Evolutionary conservation across 805 yeast genomes (phyloP).

Genomic region (Sugiyamaella chiloensis): DNA sequence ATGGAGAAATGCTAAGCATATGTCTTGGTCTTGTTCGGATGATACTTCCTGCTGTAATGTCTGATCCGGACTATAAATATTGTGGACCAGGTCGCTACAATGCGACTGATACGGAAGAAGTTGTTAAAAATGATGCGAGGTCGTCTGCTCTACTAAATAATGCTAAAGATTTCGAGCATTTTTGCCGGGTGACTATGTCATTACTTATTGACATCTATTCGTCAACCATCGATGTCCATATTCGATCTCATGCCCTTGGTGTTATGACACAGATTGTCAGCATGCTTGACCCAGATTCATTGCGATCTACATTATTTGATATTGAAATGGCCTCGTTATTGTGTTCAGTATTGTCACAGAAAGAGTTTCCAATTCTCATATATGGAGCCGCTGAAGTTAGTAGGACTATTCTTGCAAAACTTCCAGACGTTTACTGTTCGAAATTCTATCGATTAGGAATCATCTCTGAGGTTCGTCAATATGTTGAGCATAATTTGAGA

Average conservation of each 20-base stretch:
- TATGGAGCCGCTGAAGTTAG: constrained; percentile 49
- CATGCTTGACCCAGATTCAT: constrained; percentile 33
- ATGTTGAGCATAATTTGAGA: constrained; percentile 1
- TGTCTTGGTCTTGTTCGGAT: constrained; percentile 55
- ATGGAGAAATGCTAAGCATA: constrained; percentile 58
- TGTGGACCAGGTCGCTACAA: constrained; percentile 27
- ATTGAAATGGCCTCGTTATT: constrained; percentile 31
- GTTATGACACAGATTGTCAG: constrained; percentile 52
- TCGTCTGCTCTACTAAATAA: constrained; percentile 11
- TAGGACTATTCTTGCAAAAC: constrained; percentile 41
- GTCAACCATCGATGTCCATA: constrained; percentile 64
- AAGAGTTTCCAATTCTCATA: constrained; percentile 37
- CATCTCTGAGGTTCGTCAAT: constrained; percentile 45
- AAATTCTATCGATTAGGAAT: constrained; percentile 72
- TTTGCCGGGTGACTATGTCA: constrained; percentile 27
- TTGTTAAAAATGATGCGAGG: constrained; percentile 15
- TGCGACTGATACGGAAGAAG: constrained; percentile 22
- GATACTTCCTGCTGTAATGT: constrained; percentile 47
- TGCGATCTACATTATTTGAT: constrained; percentile 22
- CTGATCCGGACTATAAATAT: constrained; percentile 8
- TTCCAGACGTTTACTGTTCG: constrained; percentile 43
- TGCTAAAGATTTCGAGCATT: constrained; percentile 21
- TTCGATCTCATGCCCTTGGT: constrained; percentile 56
- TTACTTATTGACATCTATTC: constrained; percentile 63
- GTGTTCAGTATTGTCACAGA: constrained; percentile 31